These are phyloP conservation scores for Amauroascus niger DNA, from an alignment of 2,329 filamentous ascomycete species.

Conservation along the genomic window DNA sequence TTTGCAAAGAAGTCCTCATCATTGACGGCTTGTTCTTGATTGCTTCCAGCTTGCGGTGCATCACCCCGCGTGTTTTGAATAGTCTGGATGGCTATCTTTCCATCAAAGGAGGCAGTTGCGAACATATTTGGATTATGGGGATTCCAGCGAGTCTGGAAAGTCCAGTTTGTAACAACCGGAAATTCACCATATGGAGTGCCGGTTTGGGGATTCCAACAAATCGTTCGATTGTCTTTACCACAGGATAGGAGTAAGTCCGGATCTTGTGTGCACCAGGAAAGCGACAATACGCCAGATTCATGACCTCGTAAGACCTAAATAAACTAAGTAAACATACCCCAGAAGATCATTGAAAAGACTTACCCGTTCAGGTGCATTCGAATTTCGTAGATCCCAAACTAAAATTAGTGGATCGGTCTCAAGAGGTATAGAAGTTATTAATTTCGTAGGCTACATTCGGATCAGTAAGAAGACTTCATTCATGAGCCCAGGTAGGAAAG, in stretches of 20 bases:
- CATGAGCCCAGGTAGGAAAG: neutral
- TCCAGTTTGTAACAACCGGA: conserved; percentile 98
- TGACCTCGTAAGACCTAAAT: conserved; percentile 72
- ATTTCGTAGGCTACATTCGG: conserved; percentile 59
- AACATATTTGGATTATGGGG: conserved; percentile 85
- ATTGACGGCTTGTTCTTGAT: conserved; percentile 62
- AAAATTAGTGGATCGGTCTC: conserved; percentile 81
- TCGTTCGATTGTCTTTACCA: conserved; percentile 90
- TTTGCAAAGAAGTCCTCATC: conserved; percentile 95
- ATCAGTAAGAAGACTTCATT: neutral
- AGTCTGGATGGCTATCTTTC: conserved; percentile 88
- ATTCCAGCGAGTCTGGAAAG: conserved; percentile 89
- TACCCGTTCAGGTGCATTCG: conserved; percentile 73
- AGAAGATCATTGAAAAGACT: conserved; percentile 13
- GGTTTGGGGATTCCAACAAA: conserved; percentile 93
- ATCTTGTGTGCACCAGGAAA: conserved; percentile 93
- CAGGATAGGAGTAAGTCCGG: conserved; percentile 80
- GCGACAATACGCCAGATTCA: conserved; percentile 81
- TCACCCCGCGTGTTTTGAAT: conserved; percentile 85
- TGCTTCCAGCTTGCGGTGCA: conserved; percentile 51
- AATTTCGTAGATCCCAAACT: conserved; percentile 92
- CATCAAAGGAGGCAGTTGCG: conserved; percentile 93
- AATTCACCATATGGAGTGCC: conserved; percentile 84
- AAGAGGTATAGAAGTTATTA: conserved; percentile 83
- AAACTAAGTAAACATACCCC: conserved; percentile 15